These are phyloP conservation scores for Thelephora terrestris DNA, from an alignment of 1,284 basidiomycete species.

Conservation along the genomic window DNA sequence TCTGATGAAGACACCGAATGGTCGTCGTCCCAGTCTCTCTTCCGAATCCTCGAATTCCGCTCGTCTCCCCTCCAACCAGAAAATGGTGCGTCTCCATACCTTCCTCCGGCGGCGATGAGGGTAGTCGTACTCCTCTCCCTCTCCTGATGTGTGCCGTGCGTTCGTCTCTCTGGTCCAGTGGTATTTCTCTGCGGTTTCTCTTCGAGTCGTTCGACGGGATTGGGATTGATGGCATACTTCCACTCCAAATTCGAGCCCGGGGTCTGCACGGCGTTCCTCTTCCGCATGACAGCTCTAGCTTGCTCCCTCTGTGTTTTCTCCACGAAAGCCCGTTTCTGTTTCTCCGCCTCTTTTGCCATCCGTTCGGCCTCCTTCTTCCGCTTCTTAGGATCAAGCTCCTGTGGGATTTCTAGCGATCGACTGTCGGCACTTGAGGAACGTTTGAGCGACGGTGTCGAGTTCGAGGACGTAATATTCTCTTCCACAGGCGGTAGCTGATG, in stretches of 20 bases:
- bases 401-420: constrained; percentile 31
- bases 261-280: constrained; percentile 67
- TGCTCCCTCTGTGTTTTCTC: constrained; percentile 74
- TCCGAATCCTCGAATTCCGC: constrained; percentile 66
- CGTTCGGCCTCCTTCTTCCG: constrained; percentile 86
- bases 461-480: constrained; percentile 43
- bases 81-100: constrained; percentile 30
- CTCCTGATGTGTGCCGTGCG: constrained; percentile 27
- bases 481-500: constrained; percentile 57
- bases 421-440: constrained; percentile 75
- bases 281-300: constrained; percentile 91
- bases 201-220: constrained; percentile 25
- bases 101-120: constrained; percentile 48
- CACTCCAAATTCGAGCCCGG: constrained; percentile 49
- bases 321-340: constrained; percentile 73
- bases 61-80: constrained; percentile 36
- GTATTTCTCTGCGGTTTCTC: constrained; percentile 37
- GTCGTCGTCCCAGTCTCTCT: constrained; percentile 79
- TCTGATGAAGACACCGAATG: constrained; percentile 86
- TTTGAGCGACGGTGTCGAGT: constrained; percentile 63
- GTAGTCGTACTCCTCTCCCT: constrained; percentile 27
- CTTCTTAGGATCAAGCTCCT: constrained; percentile 62
- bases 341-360: constrained; percentile 78
- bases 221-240: not conserved
- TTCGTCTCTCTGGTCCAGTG: constrained; percentile 52